These are phyloP conservation scores for Zasmidium angulare DNA, from an alignment of 2,329 filamentous ascomycete genomes.

Conservation along the genomic window DNA sequence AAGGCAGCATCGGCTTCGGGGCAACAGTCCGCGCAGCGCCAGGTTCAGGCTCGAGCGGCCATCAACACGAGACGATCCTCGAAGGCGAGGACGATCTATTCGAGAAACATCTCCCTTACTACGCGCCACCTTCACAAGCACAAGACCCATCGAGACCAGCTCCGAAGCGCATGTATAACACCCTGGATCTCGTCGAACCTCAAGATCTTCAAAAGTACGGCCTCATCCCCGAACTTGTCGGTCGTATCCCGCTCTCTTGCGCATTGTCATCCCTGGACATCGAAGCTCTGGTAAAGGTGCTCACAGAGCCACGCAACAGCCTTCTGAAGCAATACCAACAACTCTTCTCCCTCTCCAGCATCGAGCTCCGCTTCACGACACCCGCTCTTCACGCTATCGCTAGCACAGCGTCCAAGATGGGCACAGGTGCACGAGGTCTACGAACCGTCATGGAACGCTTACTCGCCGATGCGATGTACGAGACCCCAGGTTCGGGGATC, in stretches of 20 bases:
- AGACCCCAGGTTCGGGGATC: conserved; percentile 46
- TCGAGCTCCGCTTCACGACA: conserved; percentile 79
- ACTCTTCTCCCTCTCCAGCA: conserved; percentile 76
- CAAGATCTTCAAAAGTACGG: conserved; percentile 67
- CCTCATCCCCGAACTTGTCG: conserved; percentile 92
- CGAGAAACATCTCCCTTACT: conserved; percentile 49
- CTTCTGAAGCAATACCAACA: conserved; percentile 85
- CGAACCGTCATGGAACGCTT: conserved; percentile 50
- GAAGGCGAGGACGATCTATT: conserved; percentile 58
- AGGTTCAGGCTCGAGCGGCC: conserved; percentile 31
- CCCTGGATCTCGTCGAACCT: conserved; percentile 68
- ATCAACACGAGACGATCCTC: conserved; percentile 58
- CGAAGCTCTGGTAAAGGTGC: conserved; percentile 72
- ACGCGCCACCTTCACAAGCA: conserved; percentile 35
- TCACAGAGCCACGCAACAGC: conserved; percentile 89
- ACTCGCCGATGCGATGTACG: conserved; percentile 48
- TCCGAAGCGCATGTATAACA: conserved; percentile 65
- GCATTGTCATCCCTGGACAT: conserved; percentile 75
- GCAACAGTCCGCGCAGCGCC: conserved; percentile 65
- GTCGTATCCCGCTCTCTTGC: conserved; percentile 87
- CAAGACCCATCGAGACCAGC: conserved; percentile 36
- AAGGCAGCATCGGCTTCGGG: conserved; percentile 86
- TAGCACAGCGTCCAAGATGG: conserved; percentile 64
- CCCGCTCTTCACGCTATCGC: conserved; percentile 80
- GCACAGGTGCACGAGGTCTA: conserved; percentile 64